Conservation (phyloP, 2,329 filamentous ascomycete genomes). For the Fonsecaea erecta region DNA sequence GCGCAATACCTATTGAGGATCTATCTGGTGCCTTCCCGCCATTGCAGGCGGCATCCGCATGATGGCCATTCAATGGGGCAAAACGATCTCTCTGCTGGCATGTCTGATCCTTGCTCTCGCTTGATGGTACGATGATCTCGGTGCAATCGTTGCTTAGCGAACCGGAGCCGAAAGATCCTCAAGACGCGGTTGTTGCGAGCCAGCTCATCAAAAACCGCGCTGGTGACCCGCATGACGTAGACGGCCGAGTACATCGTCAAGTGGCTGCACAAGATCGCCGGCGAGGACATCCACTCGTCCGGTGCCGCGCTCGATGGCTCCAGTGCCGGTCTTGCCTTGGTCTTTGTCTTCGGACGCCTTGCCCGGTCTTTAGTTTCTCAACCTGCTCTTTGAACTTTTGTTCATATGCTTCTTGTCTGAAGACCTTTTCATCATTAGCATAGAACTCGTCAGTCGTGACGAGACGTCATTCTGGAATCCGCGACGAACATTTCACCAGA, state of each 20-base stretch:
- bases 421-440: conserved; percentile 25
- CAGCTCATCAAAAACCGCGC: too few species aligned
- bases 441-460: not conserved
- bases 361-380: conserved; percentile 31
- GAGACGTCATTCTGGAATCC: conserved; percentile 50
- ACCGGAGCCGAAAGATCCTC: too few species aligned
- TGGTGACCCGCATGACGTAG: too few species aligned
- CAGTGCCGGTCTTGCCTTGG: too few species aligned
- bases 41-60: conserved; percentile 32
- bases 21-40: conserved; percentile 42
- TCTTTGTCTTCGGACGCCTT: too few species aligned
- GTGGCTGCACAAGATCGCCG: too few species aligned
- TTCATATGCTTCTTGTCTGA: conserved; percentile 36
- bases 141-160: too few species aligned
- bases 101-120: conserved; percentile 48
- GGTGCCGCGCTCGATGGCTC: too few species aligned
- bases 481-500: conserved; percentile 75
- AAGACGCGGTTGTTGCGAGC: too few species aligned
- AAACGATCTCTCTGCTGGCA: conserved; percentile 44
- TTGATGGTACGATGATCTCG: too few species aligned
- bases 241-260: too few species aligned
- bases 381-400: conserved; percentile 34
- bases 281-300: too few species aligned
- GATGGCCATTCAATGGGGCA: conserved; percentile 45
- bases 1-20: conserved; percentile 6